Evolutionary conservation across 140 eudicot genomes (phyloP).

Genomic region (Erigeron philadelphicus): DNA sequence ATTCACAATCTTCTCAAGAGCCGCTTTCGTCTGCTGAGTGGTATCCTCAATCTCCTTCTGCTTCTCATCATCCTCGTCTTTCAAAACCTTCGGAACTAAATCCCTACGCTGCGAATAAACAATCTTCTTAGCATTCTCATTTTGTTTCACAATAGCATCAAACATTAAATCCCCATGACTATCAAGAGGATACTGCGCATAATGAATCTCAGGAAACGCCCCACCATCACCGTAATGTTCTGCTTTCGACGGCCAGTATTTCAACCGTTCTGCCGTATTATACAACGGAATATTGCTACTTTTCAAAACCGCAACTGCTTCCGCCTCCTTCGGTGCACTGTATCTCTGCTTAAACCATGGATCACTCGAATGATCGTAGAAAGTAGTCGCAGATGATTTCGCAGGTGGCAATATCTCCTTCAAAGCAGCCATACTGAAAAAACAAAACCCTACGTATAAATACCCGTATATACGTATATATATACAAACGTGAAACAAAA

Average conservation of each 20-base stretch:
- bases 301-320: slow-evolving; percentile 33
- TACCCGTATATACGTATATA: no score
- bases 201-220: slow-evolving; percentile 72
- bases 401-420: slow-evolving; percentile 68
- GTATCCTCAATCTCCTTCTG: slow-evolving; percentile 77
- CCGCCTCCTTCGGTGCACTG: slow-evolving; percentile 48
- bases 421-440: slow-evolving; percentile 48
- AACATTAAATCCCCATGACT: slow-evolving; percentile 66
- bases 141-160: slow-evolving; percentile 86
- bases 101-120: slow-evolving; percentile 76
- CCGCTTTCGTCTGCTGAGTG: slow-evolving; percentile 62
- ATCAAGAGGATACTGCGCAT: slow-evolving; percentile 81
- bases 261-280: slow-evolving; percentile 32
- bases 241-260: slow-evolving; percentile 61
- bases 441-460: background rate
- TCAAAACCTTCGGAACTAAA: slow-evolving; percentile 62
- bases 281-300: slow-evolving; percentile 44
- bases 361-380: slow-evolving; percentile 70
- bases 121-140: slow-evolving; percentile 69
- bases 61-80: slow-evolving; percentile 52
- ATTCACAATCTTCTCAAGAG: slow-evolving; percentile 79
- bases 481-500: no score
- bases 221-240: slow-evolving; percentile 89
- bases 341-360: slow-evolving; percentile 83
- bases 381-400: slow-evolving; percentile 43